Conservation (phyloP, 192 early-diverging fungal genomes). For the Dissophora globulifera region DNA sequence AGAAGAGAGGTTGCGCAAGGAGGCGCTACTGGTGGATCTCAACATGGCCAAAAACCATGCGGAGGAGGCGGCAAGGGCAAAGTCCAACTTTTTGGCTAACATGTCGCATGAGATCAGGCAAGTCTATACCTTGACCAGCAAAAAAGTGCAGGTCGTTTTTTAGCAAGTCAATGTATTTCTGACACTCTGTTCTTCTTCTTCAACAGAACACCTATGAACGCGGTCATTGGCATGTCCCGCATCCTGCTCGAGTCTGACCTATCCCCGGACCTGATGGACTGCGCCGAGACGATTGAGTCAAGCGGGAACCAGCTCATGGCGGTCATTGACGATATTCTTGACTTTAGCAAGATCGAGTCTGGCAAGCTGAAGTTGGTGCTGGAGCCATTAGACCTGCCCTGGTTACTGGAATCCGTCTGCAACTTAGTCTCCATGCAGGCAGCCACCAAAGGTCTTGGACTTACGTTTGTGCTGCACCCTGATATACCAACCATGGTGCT, state of each 20-base stretch:
- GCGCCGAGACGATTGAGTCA: conserved; percentile 55
- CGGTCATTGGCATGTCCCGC: conserved; percentile 75
- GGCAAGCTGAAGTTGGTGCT: conserved; percentile 74
- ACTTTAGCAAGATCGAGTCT: conserved; percentile 84
- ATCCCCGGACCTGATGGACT: conserved; percentile 74
- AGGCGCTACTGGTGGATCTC: conserved; percentile 52
- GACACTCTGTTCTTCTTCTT: too few species aligned
- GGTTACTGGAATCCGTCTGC: conserved; percentile 50
- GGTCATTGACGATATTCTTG: conserved; percentile 82
- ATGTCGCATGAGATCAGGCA: conserved; percentile 74
- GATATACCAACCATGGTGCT: conserved; percentile 54
- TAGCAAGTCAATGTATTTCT: too few species aligned
- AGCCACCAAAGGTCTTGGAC: conserved; percentile 26
- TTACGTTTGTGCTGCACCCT: conserved; percentile 50
- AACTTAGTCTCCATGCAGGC: conserved; percentile 54
- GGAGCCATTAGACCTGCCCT: conserved; percentile 69
- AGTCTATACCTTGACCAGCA: too few species aligned
- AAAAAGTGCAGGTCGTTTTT: too few species aligned
- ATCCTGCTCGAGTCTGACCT: conserved; percentile 78
- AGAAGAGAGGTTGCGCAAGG: conserved; percentile 50
- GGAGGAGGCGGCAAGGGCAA: conserved; percentile 57
- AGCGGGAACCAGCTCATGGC: conserved; percentile 56
- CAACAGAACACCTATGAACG: conserved; percentile 86
- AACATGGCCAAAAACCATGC: conserved; percentile 58
- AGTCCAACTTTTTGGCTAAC: conserved; percentile 76